phyloP scores from a whole-genome alignment of 1,284 basidiomycete species.

The Inonotus hispidus region DNA sequence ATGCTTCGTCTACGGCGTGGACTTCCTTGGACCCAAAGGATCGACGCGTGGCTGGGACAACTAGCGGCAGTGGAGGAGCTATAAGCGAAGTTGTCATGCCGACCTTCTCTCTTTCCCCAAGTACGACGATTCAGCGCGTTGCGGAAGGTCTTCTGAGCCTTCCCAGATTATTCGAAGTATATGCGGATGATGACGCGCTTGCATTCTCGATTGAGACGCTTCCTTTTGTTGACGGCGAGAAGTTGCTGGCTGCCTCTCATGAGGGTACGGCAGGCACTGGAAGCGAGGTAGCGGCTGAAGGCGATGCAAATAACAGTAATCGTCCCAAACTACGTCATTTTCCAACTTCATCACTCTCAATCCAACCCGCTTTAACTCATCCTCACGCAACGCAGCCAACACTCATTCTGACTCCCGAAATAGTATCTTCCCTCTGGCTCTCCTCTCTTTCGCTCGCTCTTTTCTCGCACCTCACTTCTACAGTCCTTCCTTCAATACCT shows the following conservation, averaged over 20 bases:
- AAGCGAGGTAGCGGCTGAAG: conserved; percentile 22
- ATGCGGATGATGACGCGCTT: conserved; percentile 88
- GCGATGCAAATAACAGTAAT: neutral
- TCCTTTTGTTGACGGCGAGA: conserved; percentile 59
- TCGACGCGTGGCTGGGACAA: conserved; percentile 24
- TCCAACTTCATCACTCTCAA: conserved; percentile 30
- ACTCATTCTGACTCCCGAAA: conserved; percentile 54
- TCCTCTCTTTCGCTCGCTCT: conserved; percentile 81
- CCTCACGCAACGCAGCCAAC: conserved; percentile 10
- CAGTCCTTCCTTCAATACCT: conserved; percentile 59
- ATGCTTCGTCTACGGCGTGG: conserved; percentile 72
- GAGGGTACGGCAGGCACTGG: conserved; percentile 24
- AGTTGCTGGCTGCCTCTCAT: conserved; percentile 45
- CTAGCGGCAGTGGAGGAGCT: conserved; percentile 31
- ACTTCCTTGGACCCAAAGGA: conserved; percentile 42
- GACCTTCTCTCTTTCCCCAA: conserved; percentile 89
- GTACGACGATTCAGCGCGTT: conserved; percentile 81
- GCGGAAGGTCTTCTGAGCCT: conserved; percentile 92
- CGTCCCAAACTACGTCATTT: conserved; percentile 33
- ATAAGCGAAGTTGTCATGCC: conserved; percentile 77
- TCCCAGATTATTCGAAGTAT: conserved; percentile 90
- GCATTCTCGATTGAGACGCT: conserved; percentile 83
- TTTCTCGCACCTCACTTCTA: conserved; percentile 62
- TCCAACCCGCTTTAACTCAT: conserved; percentile 28
- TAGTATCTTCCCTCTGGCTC: conserved; percentile 85